Evolutionary conservation across 768 basidiomycete genomes (phyloP).

Genomic region (Obba rivulosa): DNA sequence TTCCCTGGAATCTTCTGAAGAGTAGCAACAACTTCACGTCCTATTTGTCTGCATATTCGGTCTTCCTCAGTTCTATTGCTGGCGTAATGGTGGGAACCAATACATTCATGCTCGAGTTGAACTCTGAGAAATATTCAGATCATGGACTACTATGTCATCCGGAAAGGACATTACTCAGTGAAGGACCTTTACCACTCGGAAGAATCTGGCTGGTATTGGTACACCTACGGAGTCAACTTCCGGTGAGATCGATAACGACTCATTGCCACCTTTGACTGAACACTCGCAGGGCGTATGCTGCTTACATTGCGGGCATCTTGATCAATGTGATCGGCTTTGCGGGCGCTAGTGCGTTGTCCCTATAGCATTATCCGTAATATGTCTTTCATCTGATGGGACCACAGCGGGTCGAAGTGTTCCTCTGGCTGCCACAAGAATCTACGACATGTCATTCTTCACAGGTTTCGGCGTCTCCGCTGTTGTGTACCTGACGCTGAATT

Average conservation of each 20-base stretch:
- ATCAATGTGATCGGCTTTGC: constrained; percentile 83
- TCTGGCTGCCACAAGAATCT: constrained; percentile 64
- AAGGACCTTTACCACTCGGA: constrained; percentile 59
- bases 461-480: constrained; percentile 68
- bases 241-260: constrained; percentile 30
- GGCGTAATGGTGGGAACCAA: constrained; percentile 62
- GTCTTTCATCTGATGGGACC: background rate
- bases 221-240: constrained; percentile 70
- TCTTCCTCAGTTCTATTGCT: constrained; percentile 76
- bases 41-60: constrained; percentile 78
- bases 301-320: constrained; percentile 68
- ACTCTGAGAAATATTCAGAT: constrained; percentile 37
- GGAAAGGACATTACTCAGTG: constrained; percentile 66
- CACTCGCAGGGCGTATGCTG: constrained; percentile 48
- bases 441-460: constrained; percentile 79
- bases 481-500: constrained; percentile 56
- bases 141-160: constrained; percentile 72
- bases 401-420: constrained; percentile 57
- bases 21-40: constrained; percentile 73
- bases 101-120: background rate
- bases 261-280: background rate
- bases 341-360: constrained; percentile 51
- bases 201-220: constrained; percentile 66
- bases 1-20: constrained; percentile 73
- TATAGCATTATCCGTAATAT: background rate